A percentile compares a stretch with the other conserved stretches of the same genome.
Conservation (phyloP, 2,329 filamentous ascomycete species). For the Fusarium mexicanum region DNA sequence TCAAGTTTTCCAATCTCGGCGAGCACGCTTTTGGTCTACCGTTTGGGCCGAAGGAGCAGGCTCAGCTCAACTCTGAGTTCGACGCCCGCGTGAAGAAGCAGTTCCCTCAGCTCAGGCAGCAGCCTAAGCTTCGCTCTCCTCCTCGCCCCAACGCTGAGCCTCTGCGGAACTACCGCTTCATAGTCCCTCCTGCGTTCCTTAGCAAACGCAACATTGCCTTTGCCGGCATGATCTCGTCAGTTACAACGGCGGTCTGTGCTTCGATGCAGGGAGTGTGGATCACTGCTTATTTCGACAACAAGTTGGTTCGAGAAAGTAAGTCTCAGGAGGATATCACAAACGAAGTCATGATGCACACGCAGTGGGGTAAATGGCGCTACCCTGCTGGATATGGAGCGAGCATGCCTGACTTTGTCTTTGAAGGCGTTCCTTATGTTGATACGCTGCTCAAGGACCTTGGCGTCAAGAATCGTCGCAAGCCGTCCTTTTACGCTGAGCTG, state of each 20-base stretch:
- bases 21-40: not conserved
- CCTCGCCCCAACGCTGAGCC: not conserved
- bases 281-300: not conserved
- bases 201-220: not conserved
- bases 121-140: not conserved
- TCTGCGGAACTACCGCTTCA: not conserved
- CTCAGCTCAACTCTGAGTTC: not conserved
- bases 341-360: not conserved
- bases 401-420: not conserved
- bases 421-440: not conserved
- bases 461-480: not conserved
- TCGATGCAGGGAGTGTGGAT: slow-evolving; percentile 3
- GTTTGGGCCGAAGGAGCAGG: not conserved
- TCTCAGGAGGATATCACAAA: not conserved
- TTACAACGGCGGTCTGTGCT: not conserved
- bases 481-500: not conserved
- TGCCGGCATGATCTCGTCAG: not conserved
- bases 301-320: not conserved
- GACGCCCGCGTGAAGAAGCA: not conserved
- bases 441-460: slow-evolving; percentile 8
- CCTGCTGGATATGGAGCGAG: not conserved
- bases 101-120: not conserved
- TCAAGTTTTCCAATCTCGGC: not conserved
- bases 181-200: not conserved
- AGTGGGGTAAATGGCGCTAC: slow-evolving; percentile 6